Evolutionary conservation across 306 rosid species (phyloP).

Genomic region (Acacia confusa): DNA sequence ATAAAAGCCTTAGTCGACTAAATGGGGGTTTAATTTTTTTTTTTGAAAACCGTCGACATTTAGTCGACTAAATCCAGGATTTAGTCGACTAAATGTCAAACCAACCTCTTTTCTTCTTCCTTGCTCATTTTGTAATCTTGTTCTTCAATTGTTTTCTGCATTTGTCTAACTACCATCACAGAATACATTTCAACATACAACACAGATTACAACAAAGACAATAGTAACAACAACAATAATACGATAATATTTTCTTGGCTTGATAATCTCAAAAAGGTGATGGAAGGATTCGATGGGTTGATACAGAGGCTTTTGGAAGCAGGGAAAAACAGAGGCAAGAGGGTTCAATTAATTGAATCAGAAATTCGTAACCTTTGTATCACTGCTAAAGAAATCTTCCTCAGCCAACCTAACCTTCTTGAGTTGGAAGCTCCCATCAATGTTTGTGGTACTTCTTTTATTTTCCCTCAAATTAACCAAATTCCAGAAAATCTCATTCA

Average conservation of each 20-base stretch:
- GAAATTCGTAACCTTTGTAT: conserved; percentile 82
- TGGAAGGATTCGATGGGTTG: conserved; percentile 86
- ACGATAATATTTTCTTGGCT: background rate
- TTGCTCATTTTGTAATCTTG: background rate
- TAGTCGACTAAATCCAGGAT: too few species aligned
- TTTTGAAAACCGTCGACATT: too few species aligned
- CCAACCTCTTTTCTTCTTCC: background rate
- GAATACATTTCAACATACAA: background rate
- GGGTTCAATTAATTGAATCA: conserved; percentile 62
- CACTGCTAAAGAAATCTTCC: conserved; percentile 70
- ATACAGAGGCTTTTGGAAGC: conserved; percentile 78
- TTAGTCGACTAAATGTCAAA: too few species aligned
- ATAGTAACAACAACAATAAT: background rate
- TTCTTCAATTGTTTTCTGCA: background rate
- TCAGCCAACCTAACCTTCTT: conserved; percentile 74
- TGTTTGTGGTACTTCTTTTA: conserved; percentile 64
- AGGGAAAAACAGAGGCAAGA: conserved; percentile 64
- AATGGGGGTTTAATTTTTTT: too few species aligned
- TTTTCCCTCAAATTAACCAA: too few species aligned
- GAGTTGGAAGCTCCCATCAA: conserved; percentile 91
- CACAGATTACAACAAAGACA: background rate
- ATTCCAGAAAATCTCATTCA: too few species aligned
- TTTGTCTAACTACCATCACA: background rate
- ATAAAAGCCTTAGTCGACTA: too few species aligned
- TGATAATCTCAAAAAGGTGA: conserved; percentile 19